phyloP scores from a whole-genome alignment of 345 rosid genomes.

The Chamaenerion angustifolium region DNA sequence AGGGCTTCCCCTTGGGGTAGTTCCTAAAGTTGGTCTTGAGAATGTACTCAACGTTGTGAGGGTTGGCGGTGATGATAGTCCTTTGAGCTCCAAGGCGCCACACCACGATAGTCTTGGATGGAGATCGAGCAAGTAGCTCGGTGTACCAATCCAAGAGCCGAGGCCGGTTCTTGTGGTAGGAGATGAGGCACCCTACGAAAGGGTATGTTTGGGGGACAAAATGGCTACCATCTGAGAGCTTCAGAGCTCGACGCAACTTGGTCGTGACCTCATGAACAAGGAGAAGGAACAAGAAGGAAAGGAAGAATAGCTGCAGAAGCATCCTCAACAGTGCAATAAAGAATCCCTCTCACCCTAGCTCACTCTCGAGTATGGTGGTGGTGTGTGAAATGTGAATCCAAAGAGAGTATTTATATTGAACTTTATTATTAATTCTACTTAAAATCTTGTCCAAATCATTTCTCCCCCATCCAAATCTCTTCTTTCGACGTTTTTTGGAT shows the following conservation, averaged over 20 bases:
- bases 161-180: conserved; percentile 48
- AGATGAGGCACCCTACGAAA: conserved; percentile 52
- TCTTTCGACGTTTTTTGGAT: too few species aligned
- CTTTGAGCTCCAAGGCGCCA: conserved; percentile 42
- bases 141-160: conserved; percentile 82
- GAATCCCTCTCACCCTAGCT: too few species aligned
- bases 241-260: conserved; percentile 3
- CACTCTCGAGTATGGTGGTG: too few species aligned
- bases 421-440: too few species aligned
- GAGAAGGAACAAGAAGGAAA: too few species aligned
- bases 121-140: conserved; percentile 36
- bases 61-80: conserved; percentile 67
- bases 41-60: conserved; percentile 58
- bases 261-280: conserved; percentile 3
- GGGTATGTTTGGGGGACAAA: conserved; percentile 42
- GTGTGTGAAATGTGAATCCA: too few species aligned
- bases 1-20: conserved; percentile 82
- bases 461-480: too few species aligned
- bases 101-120: conserved; percentile 47
- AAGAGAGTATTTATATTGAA: too few species aligned
- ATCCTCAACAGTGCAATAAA: too few species aligned
- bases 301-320: too few species aligned
- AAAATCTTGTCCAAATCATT: too few species aligned
- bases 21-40: conserved; percentile 73
- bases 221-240: not conserved